A percentile compares a stretch with the other conserved stretches of the same genome.
phyloP scores from a whole-genome alignment of 1,139 yeast species.

The Hanseniaspora sp. region DNA sequence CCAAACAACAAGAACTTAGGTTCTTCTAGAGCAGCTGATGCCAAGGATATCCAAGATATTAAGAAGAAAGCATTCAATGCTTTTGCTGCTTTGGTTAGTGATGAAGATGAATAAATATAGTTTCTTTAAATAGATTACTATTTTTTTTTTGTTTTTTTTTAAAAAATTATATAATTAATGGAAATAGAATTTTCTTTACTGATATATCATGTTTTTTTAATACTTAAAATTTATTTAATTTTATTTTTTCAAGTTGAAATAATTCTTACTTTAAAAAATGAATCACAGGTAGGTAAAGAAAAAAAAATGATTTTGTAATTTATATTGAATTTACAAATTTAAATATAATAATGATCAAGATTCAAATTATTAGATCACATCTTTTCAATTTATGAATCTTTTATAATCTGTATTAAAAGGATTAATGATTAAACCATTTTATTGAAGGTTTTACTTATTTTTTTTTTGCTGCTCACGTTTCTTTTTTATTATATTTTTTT shows the following conservation, averaged over 20 bases:
- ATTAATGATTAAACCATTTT: no score
- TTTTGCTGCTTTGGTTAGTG: constrained; percentile 63
- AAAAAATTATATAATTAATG: neutral
- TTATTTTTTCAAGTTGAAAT: no score
- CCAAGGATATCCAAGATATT: constrained; percentile 60
- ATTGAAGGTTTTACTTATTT: no score
- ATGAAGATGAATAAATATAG: constrained; percentile 36
- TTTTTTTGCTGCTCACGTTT: no score
- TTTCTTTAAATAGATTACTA: neutral
- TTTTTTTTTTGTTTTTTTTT: neutral
- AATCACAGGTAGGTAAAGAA: neutral
- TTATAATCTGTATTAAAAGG: no score
- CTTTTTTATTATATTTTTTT: no score
- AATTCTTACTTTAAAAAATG: neutral
- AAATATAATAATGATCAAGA: no score
- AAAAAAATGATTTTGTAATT: neutral
- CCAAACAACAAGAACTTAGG: constrained; percentile 68
- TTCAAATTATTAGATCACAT: neutral
- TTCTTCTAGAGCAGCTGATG: constrained; percentile 60
- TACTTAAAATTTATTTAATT: no score
- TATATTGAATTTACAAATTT: no score
- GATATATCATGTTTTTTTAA: no score
- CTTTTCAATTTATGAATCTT: no score
- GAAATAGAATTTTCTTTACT: no score
- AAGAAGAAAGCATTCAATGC: constrained; percentile 62